phyloP scores from a whole-genome alignment of 2,329 filamentous ascomycete genomes.

The Apiospora saccharicola region DNA sequence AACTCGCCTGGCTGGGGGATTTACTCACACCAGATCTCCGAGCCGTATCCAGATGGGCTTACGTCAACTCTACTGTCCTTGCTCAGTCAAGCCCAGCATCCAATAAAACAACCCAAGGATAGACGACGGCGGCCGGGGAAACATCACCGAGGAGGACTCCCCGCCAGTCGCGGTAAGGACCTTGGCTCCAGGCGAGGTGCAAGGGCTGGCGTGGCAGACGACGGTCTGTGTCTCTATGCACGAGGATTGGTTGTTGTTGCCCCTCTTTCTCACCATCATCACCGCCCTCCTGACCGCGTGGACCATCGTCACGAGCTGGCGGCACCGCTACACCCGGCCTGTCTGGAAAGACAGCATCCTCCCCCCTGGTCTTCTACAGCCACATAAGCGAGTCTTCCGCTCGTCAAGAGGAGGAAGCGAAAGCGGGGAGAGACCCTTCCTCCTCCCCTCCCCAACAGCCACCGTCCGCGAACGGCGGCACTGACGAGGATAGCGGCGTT shows the following conservation, averaged over 20 bases:
- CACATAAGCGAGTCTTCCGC: background rate
- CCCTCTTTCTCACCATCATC: background rate
- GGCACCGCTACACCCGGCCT: background rate
- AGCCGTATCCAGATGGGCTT: constrained; percentile 6
- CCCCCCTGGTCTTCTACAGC: background rate
- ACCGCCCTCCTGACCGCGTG: background rate
- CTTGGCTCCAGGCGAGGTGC: background rate
- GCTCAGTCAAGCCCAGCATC: background rate
- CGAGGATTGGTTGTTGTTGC: background rate
- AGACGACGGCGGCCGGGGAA: no score
- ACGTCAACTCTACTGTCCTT: background rate
- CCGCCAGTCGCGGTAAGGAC: no score
- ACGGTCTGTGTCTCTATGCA: background rate
- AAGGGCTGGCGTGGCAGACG: background rate
- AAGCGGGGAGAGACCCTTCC: background rate
- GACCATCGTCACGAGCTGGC: background rate
- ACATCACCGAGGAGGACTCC: no score
- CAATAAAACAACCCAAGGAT: background rate
- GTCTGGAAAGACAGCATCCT: constrained; percentile 18
- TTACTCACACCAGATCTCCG: background rate
- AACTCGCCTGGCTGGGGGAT: background rate
- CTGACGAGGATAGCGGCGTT: no score
- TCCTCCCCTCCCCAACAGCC: background rate
- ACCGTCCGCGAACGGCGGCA: background rate
- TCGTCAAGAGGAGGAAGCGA: background rate